Conservation (phyloP, 2,329 filamentous ascomycete species). For the Plenodomus tracheiphilus region DNA sequence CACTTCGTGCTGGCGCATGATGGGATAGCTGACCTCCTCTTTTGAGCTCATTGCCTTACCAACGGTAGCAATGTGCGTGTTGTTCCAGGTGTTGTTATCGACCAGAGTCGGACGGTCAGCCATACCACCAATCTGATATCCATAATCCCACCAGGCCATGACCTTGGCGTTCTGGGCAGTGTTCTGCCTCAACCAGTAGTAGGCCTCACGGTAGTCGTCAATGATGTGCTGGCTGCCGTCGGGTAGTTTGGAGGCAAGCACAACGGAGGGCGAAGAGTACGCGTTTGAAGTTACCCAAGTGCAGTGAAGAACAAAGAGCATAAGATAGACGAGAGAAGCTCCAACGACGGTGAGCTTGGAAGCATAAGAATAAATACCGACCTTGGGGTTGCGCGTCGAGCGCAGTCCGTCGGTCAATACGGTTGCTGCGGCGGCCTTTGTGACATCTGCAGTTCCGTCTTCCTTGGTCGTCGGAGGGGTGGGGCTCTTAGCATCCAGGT, state of each 20-base stretch:
- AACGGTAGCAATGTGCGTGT: slow-evolving; percentile 98
- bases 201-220: slow-evolving; percentile 98
- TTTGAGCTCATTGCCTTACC: slow-evolving; percentile 98
- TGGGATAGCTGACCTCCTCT: slow-evolving; percentile 97
- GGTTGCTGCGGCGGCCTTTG: slow-evolving; percentile 54
- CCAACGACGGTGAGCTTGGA: slow-evolving; percentile 80
- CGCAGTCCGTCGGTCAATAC: slow-evolving; percentile 62
- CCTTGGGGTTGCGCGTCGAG: slow-evolving; percentile 69
- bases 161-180: slow-evolving; percentile 94
- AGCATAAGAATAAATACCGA: slow-evolving; percentile 80
- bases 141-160: slow-evolving; percentile 99
- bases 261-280: slow-evolving; percentile 96
- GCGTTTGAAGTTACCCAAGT: slow-evolving; percentile 99
- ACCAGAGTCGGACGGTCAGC: slow-evolving; percentile 95
- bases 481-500: slow-evolving; percentile 70
- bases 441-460: slow-evolving; percentile 33
- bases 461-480: slow-evolving; percentile 53
- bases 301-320: slow-evolving; percentile 95
- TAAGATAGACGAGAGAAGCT: slow-evolving; percentile 74
- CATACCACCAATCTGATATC: slow-evolving; percentile 99
- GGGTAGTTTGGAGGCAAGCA: slow-evolving; percentile 86
- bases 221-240: slow-evolving; percentile 98
- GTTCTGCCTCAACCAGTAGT: slow-evolving; percentile 99
- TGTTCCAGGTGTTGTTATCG: slow-evolving; percentile 99
- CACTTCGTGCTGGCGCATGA: slow-evolving; percentile 97